Conservation (phyloP, 2,329 filamentous ascomycete genomes). For the Aspergillus hiratsukae region DNA sequence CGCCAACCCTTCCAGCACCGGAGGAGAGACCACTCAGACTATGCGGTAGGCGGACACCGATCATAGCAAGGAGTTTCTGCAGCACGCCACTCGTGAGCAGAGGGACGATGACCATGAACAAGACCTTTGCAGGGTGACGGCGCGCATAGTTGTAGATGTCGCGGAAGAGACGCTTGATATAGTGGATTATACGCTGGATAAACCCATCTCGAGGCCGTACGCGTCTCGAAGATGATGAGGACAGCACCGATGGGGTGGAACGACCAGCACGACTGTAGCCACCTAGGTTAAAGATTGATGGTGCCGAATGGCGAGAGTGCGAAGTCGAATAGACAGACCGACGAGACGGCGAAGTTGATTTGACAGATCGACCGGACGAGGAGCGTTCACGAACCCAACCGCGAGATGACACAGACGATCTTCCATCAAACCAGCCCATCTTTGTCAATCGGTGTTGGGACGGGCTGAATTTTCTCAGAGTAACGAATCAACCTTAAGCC, state of each 20-base stretch:
- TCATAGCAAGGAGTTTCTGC: constrained; percentile 68
- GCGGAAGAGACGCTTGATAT: constrained; percentile 73
- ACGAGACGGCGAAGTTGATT: constrained; percentile 34
- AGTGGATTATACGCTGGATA: constrained; percentile 66
- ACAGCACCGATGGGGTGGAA: constrained; percentile 46
- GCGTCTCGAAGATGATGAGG: constrained; percentile 69
- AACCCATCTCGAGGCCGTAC: constrained; percentile 74
- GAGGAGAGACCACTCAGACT: constrained; percentile 32
- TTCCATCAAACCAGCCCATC: constrained; percentile 47
- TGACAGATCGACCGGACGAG: constrained; percentile 31
- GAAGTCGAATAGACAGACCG: constrained; percentile 36
- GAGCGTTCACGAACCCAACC: constrained; percentile 32
- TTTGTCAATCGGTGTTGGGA: neutral
- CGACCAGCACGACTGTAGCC: constrained; percentile 29
- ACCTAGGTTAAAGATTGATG: constrained; percentile 45
- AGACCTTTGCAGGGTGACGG: constrained; percentile 79
- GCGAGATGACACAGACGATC: constrained; percentile 28
- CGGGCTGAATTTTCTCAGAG: neutral
- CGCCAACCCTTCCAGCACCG: constrained; percentile 15
- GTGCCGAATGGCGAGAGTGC: constrained; percentile 36
- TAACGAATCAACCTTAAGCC: neutral
- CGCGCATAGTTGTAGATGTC: constrained; percentile 79
- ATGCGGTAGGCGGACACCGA: constrained; percentile 72
- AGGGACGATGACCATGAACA: constrained; percentile 82
- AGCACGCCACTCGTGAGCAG: constrained; percentile 79